A percentile compares a stretch with the other conserved stretches of the same genome.
Evolutionary conservation across 208 protist species (phyloP).

Genomic region (Trypanosoma boissoni): DNA sequence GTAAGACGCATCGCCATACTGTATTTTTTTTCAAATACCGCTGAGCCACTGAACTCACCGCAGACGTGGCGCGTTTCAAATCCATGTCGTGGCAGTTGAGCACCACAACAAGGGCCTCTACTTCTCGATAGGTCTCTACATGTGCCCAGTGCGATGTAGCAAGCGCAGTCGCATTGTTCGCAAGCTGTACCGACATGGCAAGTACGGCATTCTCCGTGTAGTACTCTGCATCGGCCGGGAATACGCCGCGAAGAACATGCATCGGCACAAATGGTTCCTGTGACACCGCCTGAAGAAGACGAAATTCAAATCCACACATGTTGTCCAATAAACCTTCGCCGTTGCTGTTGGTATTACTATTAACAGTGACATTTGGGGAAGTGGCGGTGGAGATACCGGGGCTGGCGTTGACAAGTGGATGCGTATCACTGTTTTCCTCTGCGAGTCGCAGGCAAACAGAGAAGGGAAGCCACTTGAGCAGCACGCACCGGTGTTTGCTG

Average conservation of each 20-base stretch:
- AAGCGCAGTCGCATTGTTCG: slow-evolving; percentile 37
- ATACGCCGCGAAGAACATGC: slow-evolving; percentile 27
- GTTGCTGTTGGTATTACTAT: neutral
- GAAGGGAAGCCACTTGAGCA: slow-evolving; percentile 77
- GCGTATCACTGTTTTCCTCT: slow-evolving; percentile 1
- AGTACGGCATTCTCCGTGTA: slow-evolving; percentile 33
- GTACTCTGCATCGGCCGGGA: slow-evolving; percentile 33
- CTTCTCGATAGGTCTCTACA: slow-evolving; percentile 58
- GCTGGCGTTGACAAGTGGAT: neutral
- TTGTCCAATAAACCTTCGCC: neutral
- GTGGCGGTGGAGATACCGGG: neutral
- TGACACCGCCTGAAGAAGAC: slow-evolving; percentile 17
- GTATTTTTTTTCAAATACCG: slow-evolving; percentile 57
- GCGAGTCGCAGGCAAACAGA: slow-evolving; percentile 41
- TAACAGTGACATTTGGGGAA: neutral
- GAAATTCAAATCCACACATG: slow-evolving; percentile 36
- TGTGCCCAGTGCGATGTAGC: slow-evolving; percentile 73
- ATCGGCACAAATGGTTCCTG: slow-evolving; percentile 27
- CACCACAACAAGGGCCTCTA: slow-evolving; percentile 62
- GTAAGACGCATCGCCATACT: slow-evolving; percentile 74
- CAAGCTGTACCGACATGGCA: slow-evolving; percentile 29
- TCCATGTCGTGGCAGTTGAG: slow-evolving; percentile 39
- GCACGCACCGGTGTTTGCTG: slow-evolving; percentile 47
- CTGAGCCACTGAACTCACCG: slow-evolving; percentile 56
- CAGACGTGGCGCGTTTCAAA: slow-evolving; percentile 29